These are phyloP conservation scores for Kwoniella mangroviensis DNA, from an alignment of 768 basidiomycete genomes.

Conservation along the genomic window DNA sequence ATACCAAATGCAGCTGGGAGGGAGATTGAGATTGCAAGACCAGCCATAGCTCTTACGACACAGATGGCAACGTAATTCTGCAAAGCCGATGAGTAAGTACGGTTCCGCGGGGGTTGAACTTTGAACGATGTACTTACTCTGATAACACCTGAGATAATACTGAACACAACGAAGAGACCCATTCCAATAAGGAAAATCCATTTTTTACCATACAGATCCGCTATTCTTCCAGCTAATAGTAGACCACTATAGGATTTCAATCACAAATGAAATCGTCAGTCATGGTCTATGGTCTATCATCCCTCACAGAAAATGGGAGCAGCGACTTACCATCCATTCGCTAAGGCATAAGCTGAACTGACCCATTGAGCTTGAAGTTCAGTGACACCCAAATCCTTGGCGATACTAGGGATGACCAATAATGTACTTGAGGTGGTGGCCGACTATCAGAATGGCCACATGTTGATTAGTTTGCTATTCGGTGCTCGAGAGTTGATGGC, in stretches of 20 bases:
- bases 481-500: not conserved
- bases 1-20: constrained; percentile 40
- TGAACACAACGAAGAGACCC: constrained; percentile 64
- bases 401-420: constrained; percentile 27
- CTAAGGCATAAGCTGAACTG: constrained; percentile 28
- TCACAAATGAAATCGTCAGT: no score
- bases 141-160: constrained; percentile 60
- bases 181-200: constrained; percentile 69
- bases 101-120: no score
- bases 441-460: constrained; percentile 6
- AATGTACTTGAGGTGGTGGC: constrained; percentile 15
- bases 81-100: not conserved
- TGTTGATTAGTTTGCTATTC: not conserved
- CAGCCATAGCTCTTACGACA: constrained; percentile 42
- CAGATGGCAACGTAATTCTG: constrained; percentile 35
- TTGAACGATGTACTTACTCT: no score
- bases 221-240: constrained; percentile 44
- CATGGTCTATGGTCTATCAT: no score
- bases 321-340: constrained; percentile 20
- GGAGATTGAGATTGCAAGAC: constrained; percentile 35
- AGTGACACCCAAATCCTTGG: constrained; percentile 23
- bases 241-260: constrained; percentile 20
- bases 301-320: no score
- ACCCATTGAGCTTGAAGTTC: constrained; percentile 33
- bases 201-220: constrained; percentile 68